Evolutionary conservation across 345 rosid genomes (phyloP).

Genomic region (Sisymbrium altissimum): DNA sequence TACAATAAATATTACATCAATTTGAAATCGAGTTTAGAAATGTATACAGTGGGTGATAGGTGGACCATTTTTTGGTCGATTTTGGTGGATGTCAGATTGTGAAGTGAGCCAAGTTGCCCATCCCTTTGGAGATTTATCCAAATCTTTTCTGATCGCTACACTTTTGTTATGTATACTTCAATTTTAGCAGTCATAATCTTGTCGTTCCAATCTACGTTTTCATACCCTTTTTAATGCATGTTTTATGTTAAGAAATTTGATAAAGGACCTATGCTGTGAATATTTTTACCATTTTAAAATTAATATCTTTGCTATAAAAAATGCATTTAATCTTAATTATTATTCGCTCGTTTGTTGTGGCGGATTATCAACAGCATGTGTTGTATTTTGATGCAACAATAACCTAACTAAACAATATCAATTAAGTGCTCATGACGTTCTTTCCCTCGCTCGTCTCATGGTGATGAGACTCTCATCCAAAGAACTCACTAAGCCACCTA

Average conservation of each 20-base stretch:
- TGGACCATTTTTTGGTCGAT: slow-evolving; percentile 26
- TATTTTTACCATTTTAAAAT: neutral
- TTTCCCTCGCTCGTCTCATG: neutral
- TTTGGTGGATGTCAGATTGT: slow-evolving; percentile 15
- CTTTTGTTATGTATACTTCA: slow-evolving; percentile 13
- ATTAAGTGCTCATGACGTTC: neutral
- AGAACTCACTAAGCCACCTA: neutral
- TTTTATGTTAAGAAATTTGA: neutral
- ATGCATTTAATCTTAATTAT: neutral
- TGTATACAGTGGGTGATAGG: neutral
- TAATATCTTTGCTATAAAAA: neutral
- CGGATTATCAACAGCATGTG: neutral
- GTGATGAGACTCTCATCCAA: no score
- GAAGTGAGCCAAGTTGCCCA: slow-evolving; percentile 35
- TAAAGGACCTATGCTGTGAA: neutral
- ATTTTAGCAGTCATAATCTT: neutral
- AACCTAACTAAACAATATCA: neutral
- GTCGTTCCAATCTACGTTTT: slow-evolving; percentile 1
- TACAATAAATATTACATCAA: neutral
- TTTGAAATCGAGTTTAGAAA: neutral
- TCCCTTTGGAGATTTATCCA: slow-evolving; percentile 30
- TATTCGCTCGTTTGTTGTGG: neutral
- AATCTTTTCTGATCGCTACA: slow-evolving; percentile 34
- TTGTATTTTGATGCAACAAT: neutral
- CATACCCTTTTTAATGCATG: neutral